These are phyloP conservation scores for Nitzschia inconspicua DNA, from an alignment of 108 stramenopile genomes.

Conservation along the genomic window DNA sequence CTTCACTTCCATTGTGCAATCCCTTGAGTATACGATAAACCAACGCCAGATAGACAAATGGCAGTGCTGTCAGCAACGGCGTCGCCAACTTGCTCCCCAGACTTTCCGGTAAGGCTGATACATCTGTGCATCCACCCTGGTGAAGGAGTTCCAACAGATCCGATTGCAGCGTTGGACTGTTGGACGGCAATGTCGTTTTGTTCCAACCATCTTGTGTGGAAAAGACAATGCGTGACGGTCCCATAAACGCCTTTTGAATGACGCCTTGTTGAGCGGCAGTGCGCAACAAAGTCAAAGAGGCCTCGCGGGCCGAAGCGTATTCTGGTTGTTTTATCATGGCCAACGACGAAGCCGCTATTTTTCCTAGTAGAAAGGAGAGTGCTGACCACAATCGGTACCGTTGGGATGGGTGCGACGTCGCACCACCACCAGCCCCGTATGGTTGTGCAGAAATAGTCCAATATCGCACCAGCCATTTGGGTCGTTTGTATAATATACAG, in stretches of 20 bases:
- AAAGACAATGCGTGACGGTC: constrained; percentile 19
- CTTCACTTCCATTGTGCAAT: constrained; percentile 5
- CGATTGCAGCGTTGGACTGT: constrained; percentile 44
- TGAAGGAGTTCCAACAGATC: constrained; percentile 51
- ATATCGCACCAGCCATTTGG: too few species aligned
- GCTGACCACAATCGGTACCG: too few species aligned
- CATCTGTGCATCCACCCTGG: constrained; percentile 47
- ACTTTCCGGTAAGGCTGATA: constrained; percentile 60
- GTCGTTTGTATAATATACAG: too few species aligned
- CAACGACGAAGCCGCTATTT: too few species aligned
- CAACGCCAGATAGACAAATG: constrained; percentile 79
- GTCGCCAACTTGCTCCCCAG: constrained; percentile 41
- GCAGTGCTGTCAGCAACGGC: constrained; percentile 58
- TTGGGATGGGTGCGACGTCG: too few species aligned
- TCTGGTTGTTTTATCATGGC: too few species aligned
- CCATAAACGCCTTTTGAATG: constrained; percentile 29
- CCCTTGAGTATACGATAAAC: constrained; percentile 67
- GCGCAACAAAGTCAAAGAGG: constrained; percentile 28
- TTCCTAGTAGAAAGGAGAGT: too few species aligned
- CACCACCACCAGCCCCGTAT: too few species aligned
- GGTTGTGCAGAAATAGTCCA: too few species aligned
- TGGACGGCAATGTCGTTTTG: constrained; percentile 47
- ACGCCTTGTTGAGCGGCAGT: constrained; percentile 25
- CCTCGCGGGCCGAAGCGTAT: constrained; percentile 13
- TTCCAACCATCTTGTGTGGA: constrained; percentile 41